Evolutionary conservation across 1,139 yeast genomes (phyloP).

Genomic region (Candida sojae): DNA sequence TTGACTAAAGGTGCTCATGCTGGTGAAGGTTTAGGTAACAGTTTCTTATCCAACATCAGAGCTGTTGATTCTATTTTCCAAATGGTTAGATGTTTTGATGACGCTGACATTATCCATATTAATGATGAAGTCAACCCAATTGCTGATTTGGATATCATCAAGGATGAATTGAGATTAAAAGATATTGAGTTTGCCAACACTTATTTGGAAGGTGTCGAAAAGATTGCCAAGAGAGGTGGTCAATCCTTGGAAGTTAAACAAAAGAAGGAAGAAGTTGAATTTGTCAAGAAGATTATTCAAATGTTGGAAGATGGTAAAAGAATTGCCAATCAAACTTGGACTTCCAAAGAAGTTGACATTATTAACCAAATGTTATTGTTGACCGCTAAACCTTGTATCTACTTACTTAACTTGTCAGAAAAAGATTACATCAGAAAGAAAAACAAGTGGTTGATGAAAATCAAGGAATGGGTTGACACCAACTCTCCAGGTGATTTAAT

Average conservation of each 20-base stretch:
- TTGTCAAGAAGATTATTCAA: conserved; percentile 74
- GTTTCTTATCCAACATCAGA: conserved; percentile 94
- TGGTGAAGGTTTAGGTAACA: conserved; percentile 98
- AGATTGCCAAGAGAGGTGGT: conserved; percentile 90
- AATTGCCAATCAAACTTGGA: conserved; percentile 90
- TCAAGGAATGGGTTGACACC: conserved; percentile 96
- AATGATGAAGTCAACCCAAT: conserved; percentile 98
- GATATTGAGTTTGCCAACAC: conserved; percentile 94
- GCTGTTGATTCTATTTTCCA: conserved; percentile 98
- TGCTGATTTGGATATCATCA: conserved; percentile 91
- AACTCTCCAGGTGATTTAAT: conserved; percentile 93
- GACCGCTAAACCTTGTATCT: conserved; percentile 96
- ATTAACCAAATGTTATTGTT: conserved; percentile 85
- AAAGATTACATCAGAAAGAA: conserved; percentile 94
- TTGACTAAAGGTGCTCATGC: conserved; percentile 95
- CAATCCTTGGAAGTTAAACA: conserved; percentile 94
- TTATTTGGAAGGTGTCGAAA: conserved; percentile 85
- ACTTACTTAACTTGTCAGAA: conserved; percentile 92
- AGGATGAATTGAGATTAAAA: conserved; percentile 90
- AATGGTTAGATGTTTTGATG: conserved; percentile 97
- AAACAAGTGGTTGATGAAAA: conserved; percentile 88
- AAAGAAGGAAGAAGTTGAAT: conserved; percentile 86
- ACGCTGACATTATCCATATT: conserved; percentile 95
- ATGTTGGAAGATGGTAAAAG: conserved; percentile 83
- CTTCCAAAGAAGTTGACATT: conserved; percentile 83